phyloP scores from a whole-genome alignment of 495 filamentous ascomycete species.

The Neurospora terricola region DNA sequence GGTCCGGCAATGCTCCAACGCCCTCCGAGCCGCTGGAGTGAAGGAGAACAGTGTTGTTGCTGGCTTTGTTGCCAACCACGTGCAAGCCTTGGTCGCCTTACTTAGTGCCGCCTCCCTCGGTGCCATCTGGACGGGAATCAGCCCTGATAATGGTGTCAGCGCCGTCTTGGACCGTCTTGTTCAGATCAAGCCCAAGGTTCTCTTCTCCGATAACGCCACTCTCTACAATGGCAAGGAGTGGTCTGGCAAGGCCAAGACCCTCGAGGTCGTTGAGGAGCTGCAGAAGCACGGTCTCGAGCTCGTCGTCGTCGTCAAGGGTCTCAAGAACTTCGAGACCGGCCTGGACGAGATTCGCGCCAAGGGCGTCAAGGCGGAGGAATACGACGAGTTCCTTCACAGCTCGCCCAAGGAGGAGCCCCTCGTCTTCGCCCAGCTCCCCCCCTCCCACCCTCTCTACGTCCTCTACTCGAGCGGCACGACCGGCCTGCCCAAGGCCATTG shows the following conservation, averaged over 20 bases:
- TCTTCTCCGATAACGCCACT: constrained; percentile 80
- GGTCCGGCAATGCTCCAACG: constrained; percentile 61
- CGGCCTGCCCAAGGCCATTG: constrained; percentile 84
- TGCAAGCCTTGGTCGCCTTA: constrained; percentile 76
- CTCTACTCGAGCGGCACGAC: constrained; percentile 84
- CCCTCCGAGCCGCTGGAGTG: constrained; percentile 55
- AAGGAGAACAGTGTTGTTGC: constrained; percentile 63
- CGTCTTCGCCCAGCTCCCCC: constrained; percentile 61
- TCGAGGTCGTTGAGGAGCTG: constrained; percentile 56
- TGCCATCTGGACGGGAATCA: constrained; percentile 85
- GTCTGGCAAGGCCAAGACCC: constrained; percentile 58
- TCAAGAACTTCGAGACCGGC: constrained; percentile 38
- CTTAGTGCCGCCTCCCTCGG: constrained; percentile 70
- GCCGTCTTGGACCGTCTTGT: constrained; percentile 68
- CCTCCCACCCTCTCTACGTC: constrained; percentile 83
- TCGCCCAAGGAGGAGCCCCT: constrained; percentile 33
- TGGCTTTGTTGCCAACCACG: constrained; percentile 82
- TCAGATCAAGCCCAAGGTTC: constrained; percentile 69
- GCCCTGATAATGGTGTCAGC: constrained; percentile 66
- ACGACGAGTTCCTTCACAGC: constrained; percentile 27
- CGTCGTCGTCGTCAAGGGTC: constrained; percentile 62
- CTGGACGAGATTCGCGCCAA: constrained; percentile 34
- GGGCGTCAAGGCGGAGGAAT: constrained; percentile 41
- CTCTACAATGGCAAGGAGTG: constrained; percentile 84
- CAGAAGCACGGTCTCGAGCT: constrained; percentile 46